A percentile compares a stretch with the other conserved stretches of the same genome.
Conservation (phyloP, 108 stramenopile genomes). For the Discostella stelligeroides region DNA sequence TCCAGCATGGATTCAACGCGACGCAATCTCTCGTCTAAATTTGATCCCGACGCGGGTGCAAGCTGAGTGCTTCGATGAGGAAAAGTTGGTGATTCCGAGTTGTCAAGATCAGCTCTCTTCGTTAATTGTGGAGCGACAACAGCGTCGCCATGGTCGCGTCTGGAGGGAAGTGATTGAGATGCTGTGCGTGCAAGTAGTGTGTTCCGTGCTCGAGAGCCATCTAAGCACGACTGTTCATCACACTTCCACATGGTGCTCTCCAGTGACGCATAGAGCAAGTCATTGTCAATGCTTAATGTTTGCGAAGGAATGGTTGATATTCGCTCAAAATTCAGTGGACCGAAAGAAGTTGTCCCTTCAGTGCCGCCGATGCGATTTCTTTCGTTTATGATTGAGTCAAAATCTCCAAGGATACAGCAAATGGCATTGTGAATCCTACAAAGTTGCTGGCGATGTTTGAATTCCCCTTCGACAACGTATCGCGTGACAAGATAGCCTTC, state of each 20-base stretch:
- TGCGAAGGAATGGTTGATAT: neutral
- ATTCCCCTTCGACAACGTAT: slow-evolving; percentile 70
- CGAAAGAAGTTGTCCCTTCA: slow-evolving; percentile 40
- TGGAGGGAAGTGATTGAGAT: too few relatives aligned
- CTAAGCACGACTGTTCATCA: slow-evolving; percentile 13
- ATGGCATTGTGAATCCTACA: slow-evolving; percentile 77
- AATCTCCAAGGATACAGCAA: slow-evolving; percentile 68
- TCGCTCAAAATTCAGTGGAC: slow-evolving; percentile 29
- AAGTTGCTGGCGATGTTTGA: slow-evolving; percentile 68
- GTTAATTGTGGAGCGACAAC: too few relatives aligned
- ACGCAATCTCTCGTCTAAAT: slow-evolving; percentile 17
- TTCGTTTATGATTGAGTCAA: slow-evolving; percentile 61
- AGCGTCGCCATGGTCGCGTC: too few relatives aligned
- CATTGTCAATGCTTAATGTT: neutral
- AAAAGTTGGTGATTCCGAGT: neutral
- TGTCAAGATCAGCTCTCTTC: slow-evolving; percentile 9
- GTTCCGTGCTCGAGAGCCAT: slow-evolving; percentile 6
- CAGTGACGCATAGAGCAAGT: slow-evolving; percentile 4
- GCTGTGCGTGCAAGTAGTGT: neutral
- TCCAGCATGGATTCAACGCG: slow-evolving; percentile 34
- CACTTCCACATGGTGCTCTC: slow-evolving; percentile 26
- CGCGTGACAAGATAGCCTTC: slow-evolving; percentile 34
- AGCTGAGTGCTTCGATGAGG: slow-evolving; percentile 1
- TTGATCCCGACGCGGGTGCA: neutral
- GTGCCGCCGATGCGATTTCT: slow-evolving; percentile 5